phyloP scores from a whole-genome alignment of 1,284 basidiomycete species.

The Ustilago sp. region DNA sequence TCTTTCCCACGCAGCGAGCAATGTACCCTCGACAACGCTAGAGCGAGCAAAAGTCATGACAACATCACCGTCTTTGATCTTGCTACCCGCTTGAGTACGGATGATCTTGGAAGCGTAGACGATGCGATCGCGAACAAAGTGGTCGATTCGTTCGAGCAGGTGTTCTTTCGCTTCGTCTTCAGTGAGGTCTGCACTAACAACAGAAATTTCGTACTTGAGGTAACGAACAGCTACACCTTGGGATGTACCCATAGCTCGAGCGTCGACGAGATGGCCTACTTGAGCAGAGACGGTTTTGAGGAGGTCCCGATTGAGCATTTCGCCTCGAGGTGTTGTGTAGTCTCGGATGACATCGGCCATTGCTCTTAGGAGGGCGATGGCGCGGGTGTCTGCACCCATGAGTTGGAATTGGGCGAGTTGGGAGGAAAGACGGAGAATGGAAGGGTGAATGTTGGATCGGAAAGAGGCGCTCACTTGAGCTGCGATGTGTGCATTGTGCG shows the following conservation, averaged over 20 bases:
- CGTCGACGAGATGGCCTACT: constrained; percentile 87
- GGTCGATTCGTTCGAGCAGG: constrained; percentile 86
- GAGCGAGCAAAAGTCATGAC: constrained; percentile 95
- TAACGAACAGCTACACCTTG: constrained; percentile 95
- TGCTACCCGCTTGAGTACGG: constrained; percentile 82
- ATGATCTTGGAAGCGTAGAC: constrained; percentile 94
- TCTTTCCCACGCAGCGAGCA: constrained; percentile 77
- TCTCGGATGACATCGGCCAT: constrained; percentile 66
- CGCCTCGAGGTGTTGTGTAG: constrained; percentile 66
- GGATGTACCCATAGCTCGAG: constrained; percentile 90
- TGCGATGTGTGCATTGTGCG: constrained; percentile 44
- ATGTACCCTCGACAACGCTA: constrained; percentile 90
- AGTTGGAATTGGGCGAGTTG: constrained; percentile 64
- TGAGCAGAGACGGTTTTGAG: constrained; percentile 73
- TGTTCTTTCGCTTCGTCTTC: constrained; percentile 95
- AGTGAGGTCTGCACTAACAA: constrained; percentile 87
- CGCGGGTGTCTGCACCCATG: constrained; percentile 65
- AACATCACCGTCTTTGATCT: constrained; percentile 93
- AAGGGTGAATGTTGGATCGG: constrained; percentile 63
- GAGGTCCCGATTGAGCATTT: constrained; percentile 64
- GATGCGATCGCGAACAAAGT: constrained; percentile 93
- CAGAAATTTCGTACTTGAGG: constrained; percentile 94
- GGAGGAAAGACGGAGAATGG: constrained; percentile 57
- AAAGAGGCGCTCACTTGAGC: constrained; percentile 51
- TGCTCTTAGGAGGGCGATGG: constrained; percentile 63